Percentiles rank a stretch among this genome's conserved stretches.
phyloP scores from a whole-genome alignment of 208 protist genomes.

The Trypanosoma cruzi region DNA sequence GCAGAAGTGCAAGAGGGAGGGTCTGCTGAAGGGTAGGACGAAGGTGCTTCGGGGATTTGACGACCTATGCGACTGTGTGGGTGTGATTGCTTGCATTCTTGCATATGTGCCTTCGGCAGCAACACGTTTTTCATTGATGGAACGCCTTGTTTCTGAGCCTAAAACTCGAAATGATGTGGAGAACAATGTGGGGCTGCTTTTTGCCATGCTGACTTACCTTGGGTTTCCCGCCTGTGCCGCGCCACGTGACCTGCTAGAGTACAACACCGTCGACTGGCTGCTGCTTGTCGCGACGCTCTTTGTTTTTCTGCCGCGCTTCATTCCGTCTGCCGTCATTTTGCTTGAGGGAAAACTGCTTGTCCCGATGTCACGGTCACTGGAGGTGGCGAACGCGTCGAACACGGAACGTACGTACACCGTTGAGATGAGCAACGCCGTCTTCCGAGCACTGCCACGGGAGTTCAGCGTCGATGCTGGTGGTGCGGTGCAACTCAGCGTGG shows the following conservation, averaged over 20 bases:
- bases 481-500: slow-evolving; percentile 50
- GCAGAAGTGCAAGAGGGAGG: slow-evolving; percentile 21
- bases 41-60: slow-evolving; percentile 57
- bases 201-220: slow-evolving; percentile 45
- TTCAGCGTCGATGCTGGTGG: slow-evolving; percentile 65
- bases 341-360: slow-evolving; percentile 87
- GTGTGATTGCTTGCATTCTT: slow-evolving; percentile 63
- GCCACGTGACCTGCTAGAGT: slow-evolving; percentile 54
- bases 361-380: slow-evolving; percentile 66
- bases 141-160: slow-evolving; percentile 36
- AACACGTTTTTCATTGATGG: slow-evolving; percentile 30
- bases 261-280: slow-evolving; percentile 57
- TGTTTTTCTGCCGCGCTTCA: slow-evolving; percentile 78
- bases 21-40: slow-evolving; percentile 9
- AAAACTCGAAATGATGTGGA: slow-evolving; percentile 43
- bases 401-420: slow-evolving; percentile 75
- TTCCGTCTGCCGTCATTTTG: slow-evolving; percentile 56
- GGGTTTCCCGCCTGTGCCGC: slow-evolving; percentile 45
- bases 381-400: slow-evolving; percentile 75
- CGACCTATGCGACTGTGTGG: slow-evolving; percentile 70
- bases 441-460: slow-evolving; percentile 49
- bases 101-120: slow-evolving; percentile 66
- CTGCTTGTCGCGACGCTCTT: slow-evolving; percentile 86
- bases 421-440: slow-evolving; percentile 60
- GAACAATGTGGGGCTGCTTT: slow-evolving; percentile 54